Percentiles rank a stretch among this genome's conserved stretches.
phyloP scores from a whole-genome alignment of 768 basidiomycete species.

The Naganishia randhawae region DNA sequence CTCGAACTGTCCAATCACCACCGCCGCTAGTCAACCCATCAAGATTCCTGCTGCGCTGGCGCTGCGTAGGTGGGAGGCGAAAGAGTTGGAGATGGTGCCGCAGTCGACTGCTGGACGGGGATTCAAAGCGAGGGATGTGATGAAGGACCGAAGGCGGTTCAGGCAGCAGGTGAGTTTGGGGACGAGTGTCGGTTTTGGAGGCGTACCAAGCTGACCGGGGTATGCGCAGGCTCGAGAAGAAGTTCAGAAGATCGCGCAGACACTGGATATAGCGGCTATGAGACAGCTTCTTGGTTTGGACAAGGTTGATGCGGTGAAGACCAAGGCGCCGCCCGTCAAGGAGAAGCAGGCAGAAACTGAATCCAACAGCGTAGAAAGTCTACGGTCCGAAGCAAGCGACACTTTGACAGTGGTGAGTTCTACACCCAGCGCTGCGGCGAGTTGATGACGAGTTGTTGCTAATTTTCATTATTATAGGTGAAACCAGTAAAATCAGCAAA shows the following conservation, averaged over 20 bases:
- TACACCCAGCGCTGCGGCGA: not conserved
- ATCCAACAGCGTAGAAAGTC: not conserved
- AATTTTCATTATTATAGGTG: not conserved
- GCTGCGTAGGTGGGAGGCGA: slow-evolving; percentile 26
- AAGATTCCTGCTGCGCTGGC: slow-evolving; percentile 25
- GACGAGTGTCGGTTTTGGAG: not conserved
- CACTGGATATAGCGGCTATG: not conserved
- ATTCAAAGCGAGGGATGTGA: slow-evolving; percentile 23
- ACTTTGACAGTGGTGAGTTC: not conserved
- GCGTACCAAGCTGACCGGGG: too few relatives aligned
- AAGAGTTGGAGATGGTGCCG: slow-evolving; percentile 20
- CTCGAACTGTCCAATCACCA: not conserved
- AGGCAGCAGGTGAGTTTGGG: slow-evolving; percentile 9
- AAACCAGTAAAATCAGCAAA: slow-evolving; percentile 9
- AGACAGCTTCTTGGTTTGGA: slow-evolving; percentile 1
- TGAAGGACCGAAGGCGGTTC: slow-evolving; percentile 15
- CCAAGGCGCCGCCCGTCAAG: not conserved
- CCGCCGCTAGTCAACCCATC: not conserved
- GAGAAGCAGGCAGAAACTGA: slow-evolving; percentile 3
- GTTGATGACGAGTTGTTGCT: not conserved
- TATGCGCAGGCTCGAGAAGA: not conserved
- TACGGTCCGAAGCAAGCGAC: not conserved
- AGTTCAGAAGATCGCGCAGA: not conserved
- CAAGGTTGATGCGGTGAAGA: slow-evolving; percentile 4
- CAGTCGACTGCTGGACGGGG: slow-evolving; percentile 15